Evolutionary conservation across 495 filamentous ascomycete species (phyloP).

Genomic region (Xeromyces bisporus): DNA sequence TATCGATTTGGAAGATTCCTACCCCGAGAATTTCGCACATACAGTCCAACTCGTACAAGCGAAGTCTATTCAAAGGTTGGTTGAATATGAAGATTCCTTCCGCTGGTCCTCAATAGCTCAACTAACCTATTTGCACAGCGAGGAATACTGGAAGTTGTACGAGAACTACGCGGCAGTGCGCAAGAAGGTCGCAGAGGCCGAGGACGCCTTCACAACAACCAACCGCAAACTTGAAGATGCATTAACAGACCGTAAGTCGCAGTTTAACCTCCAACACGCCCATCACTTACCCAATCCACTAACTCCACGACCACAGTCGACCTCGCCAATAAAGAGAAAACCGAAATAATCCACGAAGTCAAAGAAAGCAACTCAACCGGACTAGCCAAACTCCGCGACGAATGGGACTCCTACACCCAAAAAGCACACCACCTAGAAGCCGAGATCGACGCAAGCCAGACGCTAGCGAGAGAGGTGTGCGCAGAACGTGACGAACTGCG

Average conservation of each 20-base stretch:
- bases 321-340: slow-evolving; percentile 31
- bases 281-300: no score
- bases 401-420: slow-evolving; percentile 25
- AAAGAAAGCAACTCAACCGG: slow-evolving; percentile 30
- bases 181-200: slow-evolving; percentile 24
- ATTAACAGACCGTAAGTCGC: slow-evolving; percentile 25
- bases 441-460: slow-evolving; percentile 23
- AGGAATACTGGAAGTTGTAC: slow-evolving; percentile 32
- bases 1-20: slow-evolving; percentile 19
- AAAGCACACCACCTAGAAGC: slow-evolving; percentile 26
- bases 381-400: slow-evolving; percentile 26
- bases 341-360: slow-evolving; percentile 30
- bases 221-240: slow-evolving; percentile 23
- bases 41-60: slow-evolving; percentile 20
- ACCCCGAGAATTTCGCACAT: slow-evolving; percentile 20
- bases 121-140: slow-evolving; percentile 18
- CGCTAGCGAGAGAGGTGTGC: slow-evolving; percentile 24
- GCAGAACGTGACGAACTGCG: slow-evolving; percentile 28
- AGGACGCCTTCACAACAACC: slow-evolving; percentile 20
- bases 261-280: no score
- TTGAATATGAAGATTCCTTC: no score
- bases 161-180: slow-evolving; percentile 26
- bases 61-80: slow-evolving; percentile 26
- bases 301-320: no score
- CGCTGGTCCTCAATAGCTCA: neutral